Evolutionary conservation across 148 eudicot genomes (phyloP).

Genomic region (Nepenthes mirabilis): DNA sequence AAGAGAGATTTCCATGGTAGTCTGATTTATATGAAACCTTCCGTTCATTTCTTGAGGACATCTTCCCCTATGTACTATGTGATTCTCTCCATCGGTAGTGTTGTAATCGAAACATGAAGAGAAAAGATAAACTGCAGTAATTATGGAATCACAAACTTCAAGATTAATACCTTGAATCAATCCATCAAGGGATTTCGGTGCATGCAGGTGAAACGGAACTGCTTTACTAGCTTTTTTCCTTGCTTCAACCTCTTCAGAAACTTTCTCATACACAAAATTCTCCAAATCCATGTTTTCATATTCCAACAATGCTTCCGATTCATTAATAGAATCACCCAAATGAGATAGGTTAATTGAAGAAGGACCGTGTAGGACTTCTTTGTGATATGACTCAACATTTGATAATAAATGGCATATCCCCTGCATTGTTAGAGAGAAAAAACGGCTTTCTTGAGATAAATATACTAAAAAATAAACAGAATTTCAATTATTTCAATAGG

Average conservation of each 20-base stretch:
- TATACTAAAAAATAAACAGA: no score
- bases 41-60: no score
- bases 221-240: constrained; percentile 30
- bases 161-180: constrained; percentile 52
- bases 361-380: constrained; percentile 37
- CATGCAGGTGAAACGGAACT: constrained; percentile 55
- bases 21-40: no score
- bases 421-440: constrained; percentile 24
- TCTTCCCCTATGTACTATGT: no score
- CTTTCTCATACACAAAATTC: constrained; percentile 36
- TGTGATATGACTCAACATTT: constrained; percentile 53
- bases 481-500: no score
- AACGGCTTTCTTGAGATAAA: no score
- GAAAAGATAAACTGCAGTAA: no score
- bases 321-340: constrained; percentile 37
- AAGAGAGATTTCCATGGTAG: no score
- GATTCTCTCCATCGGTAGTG: no score
- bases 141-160: not conserved
- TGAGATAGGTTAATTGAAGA: constrained; percentile 38
- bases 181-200: constrained; percentile 48
- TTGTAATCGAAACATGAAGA: no score
- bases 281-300: constrained; percentile 84
- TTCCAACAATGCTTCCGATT: constrained; percentile 27
- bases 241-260: constrained; percentile 36
- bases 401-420: constrained; percentile 78